Evolutionary conservation across 257 asterid genomes (phyloP).

Genomic region (Fraxinus americana): DNA sequence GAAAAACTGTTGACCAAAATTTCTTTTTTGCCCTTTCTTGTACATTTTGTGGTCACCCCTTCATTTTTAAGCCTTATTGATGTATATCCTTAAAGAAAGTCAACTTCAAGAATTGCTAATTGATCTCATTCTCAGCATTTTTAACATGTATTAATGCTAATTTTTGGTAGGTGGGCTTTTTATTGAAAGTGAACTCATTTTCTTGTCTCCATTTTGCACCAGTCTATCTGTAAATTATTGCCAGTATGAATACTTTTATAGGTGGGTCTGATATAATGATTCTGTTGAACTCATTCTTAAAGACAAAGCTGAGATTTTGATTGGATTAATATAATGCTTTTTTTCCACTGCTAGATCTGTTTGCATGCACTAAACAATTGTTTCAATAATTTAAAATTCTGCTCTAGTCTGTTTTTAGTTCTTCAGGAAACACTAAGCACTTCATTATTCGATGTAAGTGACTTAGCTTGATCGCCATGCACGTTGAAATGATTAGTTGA

Average conservation of each 20-base stretch:
- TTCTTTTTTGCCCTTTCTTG: constrained; percentile 10
- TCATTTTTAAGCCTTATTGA: constrained; percentile 26
- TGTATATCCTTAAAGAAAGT: constrained; percentile 1
- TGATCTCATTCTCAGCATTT: not conserved
- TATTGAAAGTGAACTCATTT: constrained; percentile 41
- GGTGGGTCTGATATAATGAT: constrained; percentile 52
- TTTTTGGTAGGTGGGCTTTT: constrained; percentile 47
- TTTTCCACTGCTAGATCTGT: constrained; percentile 27
- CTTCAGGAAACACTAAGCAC: constrained; percentile 13
- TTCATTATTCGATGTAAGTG: not conserved
- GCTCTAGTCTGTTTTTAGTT: constrained; percentile 4
- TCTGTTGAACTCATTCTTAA: constrained; percentile 23
- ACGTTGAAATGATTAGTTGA: constrained; percentile 16
- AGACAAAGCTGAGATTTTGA: constrained; percentile 18
- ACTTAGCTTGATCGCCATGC: constrained; percentile 25
- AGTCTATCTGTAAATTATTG: constrained; percentile 36
- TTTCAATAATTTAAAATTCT: constrained; percentile 14
- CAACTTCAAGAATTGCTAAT: constrained; percentile 11
- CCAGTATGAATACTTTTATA: constrained; percentile 28
- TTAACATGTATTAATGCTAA: constrained; percentile 19
- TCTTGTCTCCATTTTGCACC: constrained; percentile 47
- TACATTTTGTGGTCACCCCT: constrained; percentile 16
- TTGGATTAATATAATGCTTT: constrained; percentile 1
- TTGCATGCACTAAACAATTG: constrained; percentile 29
- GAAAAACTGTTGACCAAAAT: constrained; percentile 44